phyloP scores from a whole-genome alignment of 495 filamentous ascomycete species.

The Aspergillus funiculosus region DNA sequence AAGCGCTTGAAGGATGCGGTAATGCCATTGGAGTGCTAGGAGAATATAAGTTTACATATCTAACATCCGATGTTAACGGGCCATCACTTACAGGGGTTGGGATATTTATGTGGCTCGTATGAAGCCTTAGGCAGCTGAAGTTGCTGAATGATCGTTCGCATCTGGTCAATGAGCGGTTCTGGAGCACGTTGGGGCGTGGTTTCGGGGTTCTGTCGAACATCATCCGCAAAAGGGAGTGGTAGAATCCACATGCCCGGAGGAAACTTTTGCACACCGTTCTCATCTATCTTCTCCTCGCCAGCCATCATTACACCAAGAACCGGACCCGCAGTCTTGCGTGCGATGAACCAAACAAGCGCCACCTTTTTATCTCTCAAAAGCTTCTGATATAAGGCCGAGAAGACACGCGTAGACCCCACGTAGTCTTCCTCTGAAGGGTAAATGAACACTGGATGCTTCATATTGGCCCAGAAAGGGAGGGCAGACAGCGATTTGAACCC shows the following conservation, averaged over 20 bases:
- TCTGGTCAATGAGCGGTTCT: slow-evolving; percentile 66
- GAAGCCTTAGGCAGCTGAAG: slow-evolving; percentile 80
- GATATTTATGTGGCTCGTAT: slow-evolving; percentile 82
- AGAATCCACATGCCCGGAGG: slow-evolving; percentile 88
- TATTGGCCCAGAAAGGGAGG: slow-evolving; percentile 78
- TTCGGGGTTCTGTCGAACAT: slow-evolving; percentile 69
- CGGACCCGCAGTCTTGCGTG: slow-evolving; percentile 72
- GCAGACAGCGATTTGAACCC: slow-evolving; percentile 82
- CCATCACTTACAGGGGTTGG: slow-evolving; percentile 61
- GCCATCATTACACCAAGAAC: slow-evolving; percentile 75
- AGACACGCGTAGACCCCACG: slow-evolving; percentile 86
- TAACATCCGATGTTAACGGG: background rate
- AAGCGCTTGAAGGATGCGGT: slow-evolving; percentile 85
- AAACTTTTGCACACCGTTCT: slow-evolving; percentile 58
- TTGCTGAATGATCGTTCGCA: slow-evolving; percentile 76
- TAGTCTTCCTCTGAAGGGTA: slow-evolving; percentile 90
- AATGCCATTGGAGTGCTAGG: slow-evolving; percentile 90
- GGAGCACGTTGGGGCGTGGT: slow-evolving; percentile 53
- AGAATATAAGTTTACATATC: slow-evolving; percentile 7
- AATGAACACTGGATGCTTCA: slow-evolving; percentile 82
- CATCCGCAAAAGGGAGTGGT: slow-evolving; percentile 85
- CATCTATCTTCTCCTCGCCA: slow-evolving; percentile 59
- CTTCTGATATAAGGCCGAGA: slow-evolving; percentile 85
- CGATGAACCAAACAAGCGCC: slow-evolving; percentile 83
- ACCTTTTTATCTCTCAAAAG: slow-evolving; percentile 71